Conservation (phyloP, 345 rosid species). For the Odontarrhena argentea region DNA sequence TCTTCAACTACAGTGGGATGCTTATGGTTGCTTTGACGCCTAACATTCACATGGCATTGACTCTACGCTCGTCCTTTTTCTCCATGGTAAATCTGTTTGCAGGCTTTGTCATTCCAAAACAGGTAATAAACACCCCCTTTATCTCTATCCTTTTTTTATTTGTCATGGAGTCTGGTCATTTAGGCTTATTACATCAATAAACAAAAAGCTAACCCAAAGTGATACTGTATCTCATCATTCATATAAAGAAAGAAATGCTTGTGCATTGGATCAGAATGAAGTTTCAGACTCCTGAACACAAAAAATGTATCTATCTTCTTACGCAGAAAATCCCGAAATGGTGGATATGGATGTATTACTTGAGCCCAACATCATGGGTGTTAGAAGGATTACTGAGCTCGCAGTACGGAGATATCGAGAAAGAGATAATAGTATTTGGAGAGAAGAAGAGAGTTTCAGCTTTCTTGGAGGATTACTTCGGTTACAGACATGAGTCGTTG, state of each 20-base stretch:
- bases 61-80: conserved; percentile 56
- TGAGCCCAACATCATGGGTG: conserved; percentile 50
- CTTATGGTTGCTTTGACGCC: conserved; percentile 74
- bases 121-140: conserved; percentile 35
- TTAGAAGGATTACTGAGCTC: conserved; percentile 42
- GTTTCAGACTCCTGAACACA: conserved; percentile 19
- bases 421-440: conserved; percentile 40
- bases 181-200: not conserved
- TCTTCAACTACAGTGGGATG: conserved; percentile 70
- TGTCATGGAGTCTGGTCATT: not conserved
- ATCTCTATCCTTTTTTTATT: conserved; percentile 5
- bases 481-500: conserved; percentile 32
- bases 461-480: conserved; percentile 44
- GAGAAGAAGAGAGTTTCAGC: conserved; percentile 38
- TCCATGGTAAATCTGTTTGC: conserved; percentile 71
- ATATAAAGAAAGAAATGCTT: not conserved
- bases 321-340: conserved; percentile 47
- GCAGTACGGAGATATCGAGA: conserved; percentile 42
- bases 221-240: not conserved
- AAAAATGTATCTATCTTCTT: not conserved
- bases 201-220: not conserved
- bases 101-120: conserved; percentile 64
- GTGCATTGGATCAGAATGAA: not conserved
- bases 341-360: conserved; percentile 49
- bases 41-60: conserved; percentile 62